These are phyloP conservation scores for Sporisorium exsertum DNA, from an alignment of 1,284 basidiomycete genomes.

Conservation along the genomic window DNA sequence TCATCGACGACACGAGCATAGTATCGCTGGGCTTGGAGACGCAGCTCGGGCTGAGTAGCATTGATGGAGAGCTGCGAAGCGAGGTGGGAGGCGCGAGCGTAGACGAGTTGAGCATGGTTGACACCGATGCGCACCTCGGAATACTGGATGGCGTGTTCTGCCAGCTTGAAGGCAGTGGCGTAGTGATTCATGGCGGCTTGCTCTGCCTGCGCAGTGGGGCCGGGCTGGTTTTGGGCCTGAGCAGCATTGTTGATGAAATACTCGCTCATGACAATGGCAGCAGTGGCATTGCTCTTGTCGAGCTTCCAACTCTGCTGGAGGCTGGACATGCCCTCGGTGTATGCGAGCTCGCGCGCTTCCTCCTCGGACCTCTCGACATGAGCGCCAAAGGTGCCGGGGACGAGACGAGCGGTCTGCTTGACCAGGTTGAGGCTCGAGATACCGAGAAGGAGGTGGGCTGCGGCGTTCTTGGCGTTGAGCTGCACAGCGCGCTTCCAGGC, in stretches of 20 bases:
- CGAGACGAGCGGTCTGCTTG: constrained; percentile 50
- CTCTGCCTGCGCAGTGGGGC: constrained; percentile 21
- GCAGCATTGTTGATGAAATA: constrained; percentile 58
- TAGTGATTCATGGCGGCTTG: constrained; percentile 51
- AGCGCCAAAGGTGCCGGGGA: constrained; percentile 58
- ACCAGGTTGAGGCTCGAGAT: constrained; percentile 62
- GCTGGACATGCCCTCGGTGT: constrained; percentile 60
- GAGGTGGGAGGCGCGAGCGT: constrained; percentile 63
- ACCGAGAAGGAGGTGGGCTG: constrained; percentile 63
- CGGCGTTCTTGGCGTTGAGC: constrained; percentile 41
- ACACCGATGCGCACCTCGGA: constrained; percentile 60
- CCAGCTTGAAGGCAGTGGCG: constrained; percentile 63
- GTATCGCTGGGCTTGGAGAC: constrained; percentile 60
- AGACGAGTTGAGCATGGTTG: constrained; percentile 60
- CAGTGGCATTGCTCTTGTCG: constrained; percentile 65
- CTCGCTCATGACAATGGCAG: constrained; percentile 62
- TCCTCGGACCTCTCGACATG: constrained; percentile 56
- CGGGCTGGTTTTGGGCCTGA: constrained; percentile 29
- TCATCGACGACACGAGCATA: constrained; percentile 61
- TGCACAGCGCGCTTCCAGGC: constrained; percentile 65
- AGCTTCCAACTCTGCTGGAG: constrained; percentile 64
- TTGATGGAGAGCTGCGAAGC: constrained; percentile 55
- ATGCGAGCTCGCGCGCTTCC: constrained; percentile 58
- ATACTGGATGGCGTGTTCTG: constrained; percentile 67
- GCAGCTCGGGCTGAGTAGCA: constrained; percentile 45